Evolutionary conservation across 192 early-diverging fungal species (phyloP), one percentile per base, ranked within the genome.

Genomic region (Coemansia javaensis): DNA sequence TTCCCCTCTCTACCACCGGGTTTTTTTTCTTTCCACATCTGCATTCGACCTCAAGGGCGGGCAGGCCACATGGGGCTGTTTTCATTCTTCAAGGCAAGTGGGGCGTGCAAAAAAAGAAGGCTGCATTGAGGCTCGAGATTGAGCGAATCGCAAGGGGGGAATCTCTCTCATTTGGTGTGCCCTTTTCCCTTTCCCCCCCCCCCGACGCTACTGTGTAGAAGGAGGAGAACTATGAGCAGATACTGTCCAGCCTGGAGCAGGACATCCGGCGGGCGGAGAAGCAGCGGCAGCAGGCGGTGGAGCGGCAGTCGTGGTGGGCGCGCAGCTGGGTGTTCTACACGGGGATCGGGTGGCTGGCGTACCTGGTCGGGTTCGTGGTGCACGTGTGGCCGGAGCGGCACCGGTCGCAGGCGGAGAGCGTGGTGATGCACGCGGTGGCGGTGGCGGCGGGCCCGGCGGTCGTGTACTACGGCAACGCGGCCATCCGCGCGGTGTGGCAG

Each of bases 221-320:
- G 52, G 58, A 74, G 30, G 59, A 66, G n/a, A 66, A 84, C 56
- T 85, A 68, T 50, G 83, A 87, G 62, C 57, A 82, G 47, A 63
- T 81, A 22, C 70, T 87, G 13, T 68, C 75, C 13, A 60, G 59
- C 0, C 54, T 87, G 13, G 85, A 85, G 59, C 73, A 66, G 24
- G 63, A 77, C 27, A 82, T 87, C 15, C 54, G 61, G 35, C 56
- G 50, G 33, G 54, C 75, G 5, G 77, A 85, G 46, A 55, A 68
- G 21, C 50, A 44, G 33, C 62, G 50, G 30, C 38, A 41, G 11
- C 41, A 46, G 38, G 49, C 64, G 13, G 16, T 45, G 7, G 44
- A 50, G 9, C 64, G 73, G 3, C 43, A 57, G 20, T 50, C 51
- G 4, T 61, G 55, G 56, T 68, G 63, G 57, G 47, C 52, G 25